Percentiles rank a stretch among this genome's conserved stretches.
These are phyloP conservation scores for Lyophyllum decastes DNA, from an alignment of 768 basidiomycete species.

Conservation along the genomic window DNA sequence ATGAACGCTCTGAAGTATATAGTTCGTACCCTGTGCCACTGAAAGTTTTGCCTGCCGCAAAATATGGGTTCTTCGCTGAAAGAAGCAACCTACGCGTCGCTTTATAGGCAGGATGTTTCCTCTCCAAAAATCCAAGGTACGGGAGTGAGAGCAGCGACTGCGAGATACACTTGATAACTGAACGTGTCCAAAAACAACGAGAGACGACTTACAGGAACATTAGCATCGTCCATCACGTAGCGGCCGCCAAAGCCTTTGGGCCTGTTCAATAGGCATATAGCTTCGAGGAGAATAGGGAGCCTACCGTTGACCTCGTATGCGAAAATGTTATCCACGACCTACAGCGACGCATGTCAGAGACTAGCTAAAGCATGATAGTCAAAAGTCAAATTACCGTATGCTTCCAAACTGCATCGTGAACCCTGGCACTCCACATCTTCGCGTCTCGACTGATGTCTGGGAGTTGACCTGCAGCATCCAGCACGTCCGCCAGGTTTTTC, in stretches of 20 bases:
- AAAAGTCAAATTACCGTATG: conserved; percentile 47
- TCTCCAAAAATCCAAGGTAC: conserved; percentile 76
- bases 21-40: conserved; percentile 64
- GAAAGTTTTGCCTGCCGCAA: conserved; percentile 60
- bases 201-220: conserved; percentile 65
- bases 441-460: conserved; percentile 56
- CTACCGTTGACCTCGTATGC: conserved; percentile 78
- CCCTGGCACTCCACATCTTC: conserved; percentile 56
- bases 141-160: conserved; percentile 79
- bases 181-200: neutral
- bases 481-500: conserved; percentile 55
- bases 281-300: conserved; percentile 1
- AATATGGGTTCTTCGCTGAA: conserved; percentile 72
- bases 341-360: neutral
- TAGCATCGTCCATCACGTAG: conserved; percentile 86
- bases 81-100: conserved; percentile 65
- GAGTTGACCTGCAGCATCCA: conserved; percentile 50
- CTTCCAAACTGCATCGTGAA: conserved; percentile 61
- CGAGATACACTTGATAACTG: neutral
- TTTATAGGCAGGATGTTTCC: conserved; percentile 55
- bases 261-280: neutral
- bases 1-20: neutral
- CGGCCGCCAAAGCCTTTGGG: conserved; percentile 60
- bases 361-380: neutral
- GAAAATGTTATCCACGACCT: conserved; percentile 68